Percentiles rank a stretch among this genome's conserved stretches.
Conservation (phyloP, 1,284 basidiomycete genomes). For the Ceratobasidium sp. region DNA sequence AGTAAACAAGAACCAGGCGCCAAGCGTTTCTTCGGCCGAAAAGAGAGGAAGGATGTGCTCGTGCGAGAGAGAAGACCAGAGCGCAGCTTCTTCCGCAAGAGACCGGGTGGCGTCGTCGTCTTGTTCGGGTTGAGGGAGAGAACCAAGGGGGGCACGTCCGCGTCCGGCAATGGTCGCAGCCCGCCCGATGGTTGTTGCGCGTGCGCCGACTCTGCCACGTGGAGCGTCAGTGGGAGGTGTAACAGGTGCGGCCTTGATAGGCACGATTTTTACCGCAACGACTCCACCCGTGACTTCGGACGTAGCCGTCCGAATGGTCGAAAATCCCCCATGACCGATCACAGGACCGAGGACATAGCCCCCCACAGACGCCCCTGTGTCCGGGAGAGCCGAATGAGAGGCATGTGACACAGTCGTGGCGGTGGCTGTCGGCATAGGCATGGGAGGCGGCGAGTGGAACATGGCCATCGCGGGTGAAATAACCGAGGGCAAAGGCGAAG, state of each 20-base stretch:
- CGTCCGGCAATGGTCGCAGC: conserved; percentile 48
- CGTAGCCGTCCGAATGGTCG: conserved; percentile 78
- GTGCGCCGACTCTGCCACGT: conserved; percentile 39
- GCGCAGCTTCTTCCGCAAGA: conserved; percentile 73
- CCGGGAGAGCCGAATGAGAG: conserved; percentile 19
- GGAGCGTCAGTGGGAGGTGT: conserved; percentile 54
- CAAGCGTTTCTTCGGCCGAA: conserved; percentile 65
- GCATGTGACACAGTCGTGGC: conserved; percentile 28
- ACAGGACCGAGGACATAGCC: conserved; percentile 78
- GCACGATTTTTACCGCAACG: conserved; percentile 84
- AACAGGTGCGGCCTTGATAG: conserved; percentile 59
- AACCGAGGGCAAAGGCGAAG: conserved; percentile 21
- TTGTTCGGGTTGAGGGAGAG: conserved; percentile 55
- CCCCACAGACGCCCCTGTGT: conserved; percentile 44
- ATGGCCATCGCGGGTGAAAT: conserved; percentile 42
- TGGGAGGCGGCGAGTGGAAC: conserved; percentile 39
- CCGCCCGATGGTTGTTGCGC: conserved; percentile 33
- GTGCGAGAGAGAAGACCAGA: conserved; percentile 81
- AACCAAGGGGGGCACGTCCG: conserved; percentile 51
- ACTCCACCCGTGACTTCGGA: conserved; percentile 63
- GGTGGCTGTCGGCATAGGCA: conserved; percentile 10
- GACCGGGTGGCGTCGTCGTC: conserved; percentile 20
- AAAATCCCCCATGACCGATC: conserved; percentile 85
- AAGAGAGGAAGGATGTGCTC: conserved; percentile 85
- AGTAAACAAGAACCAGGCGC: conserved; percentile 84